These are phyloP conservation scores for Dacryopinax primogenitus DNA, from an alignment of 768 basidiomycete species.

Conservation along the genomic window DNA sequence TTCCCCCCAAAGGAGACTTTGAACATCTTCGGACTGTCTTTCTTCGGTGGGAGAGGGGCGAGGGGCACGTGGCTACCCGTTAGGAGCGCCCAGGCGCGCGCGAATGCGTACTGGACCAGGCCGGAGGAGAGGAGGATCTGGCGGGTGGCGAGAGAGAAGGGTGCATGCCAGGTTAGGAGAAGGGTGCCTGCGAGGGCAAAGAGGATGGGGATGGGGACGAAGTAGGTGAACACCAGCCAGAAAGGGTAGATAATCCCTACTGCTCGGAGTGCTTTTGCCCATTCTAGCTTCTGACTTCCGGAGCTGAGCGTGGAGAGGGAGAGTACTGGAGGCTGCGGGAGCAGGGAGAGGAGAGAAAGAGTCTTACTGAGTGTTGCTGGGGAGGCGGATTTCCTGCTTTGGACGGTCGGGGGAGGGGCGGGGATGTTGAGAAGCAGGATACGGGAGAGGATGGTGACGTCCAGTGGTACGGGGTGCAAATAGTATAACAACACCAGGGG, in stretches of 20 bases:
- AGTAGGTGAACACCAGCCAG: slow-evolving; percentile 51
- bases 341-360: slow-evolving; percentile 27
- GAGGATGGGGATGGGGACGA: slow-evolving; percentile 50
- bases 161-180: slow-evolving; percentile 50
- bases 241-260: slow-evolving; percentile 46
- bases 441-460: neutral
- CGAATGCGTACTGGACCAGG: slow-evolving; percentile 51
- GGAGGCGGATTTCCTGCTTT: slow-evolving; percentile 40
- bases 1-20: neutral
- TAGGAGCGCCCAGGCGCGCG: slow-evolving; percentile 39
- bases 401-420: slow-evolving; percentile 35
- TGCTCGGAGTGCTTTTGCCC: slow-evolving; percentile 37
- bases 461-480: neutral
- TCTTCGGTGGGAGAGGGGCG: slow-evolving; percentile 9
- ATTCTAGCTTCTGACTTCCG: slow-evolving; percentile 27
- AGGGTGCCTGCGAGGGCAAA: slow-evolving; percentile 47
- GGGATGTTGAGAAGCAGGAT: slow-evolving; percentile 26
- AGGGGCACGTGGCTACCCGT: slow-evolving; percentile 44
- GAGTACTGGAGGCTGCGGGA: slow-evolving; percentile 42
- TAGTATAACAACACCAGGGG: slow-evolving; percentile 8
- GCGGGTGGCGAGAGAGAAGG: slow-evolving; percentile 48
- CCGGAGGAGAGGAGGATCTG: slow-evolving; percentile 49
- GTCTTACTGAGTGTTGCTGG: slow-evolving; percentile 33
- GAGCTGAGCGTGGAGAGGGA: slow-evolving; percentile 52
- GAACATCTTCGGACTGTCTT: neutral